Base-by-base conservation (phyloP, 805 yeast genomes). In the Kockiozyma suomiensis region DNA sequence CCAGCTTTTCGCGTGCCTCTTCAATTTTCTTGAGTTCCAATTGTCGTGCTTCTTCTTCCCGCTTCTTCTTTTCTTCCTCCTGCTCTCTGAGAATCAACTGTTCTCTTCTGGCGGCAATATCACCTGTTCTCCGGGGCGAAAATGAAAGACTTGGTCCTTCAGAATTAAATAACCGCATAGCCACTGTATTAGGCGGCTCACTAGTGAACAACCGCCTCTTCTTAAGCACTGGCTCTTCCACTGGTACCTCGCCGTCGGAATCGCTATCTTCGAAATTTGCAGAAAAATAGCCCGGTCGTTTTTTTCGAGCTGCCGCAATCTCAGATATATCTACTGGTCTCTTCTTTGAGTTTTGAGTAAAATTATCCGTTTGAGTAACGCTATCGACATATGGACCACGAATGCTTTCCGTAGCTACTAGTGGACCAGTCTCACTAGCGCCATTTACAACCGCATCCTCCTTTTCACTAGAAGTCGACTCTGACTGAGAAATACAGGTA, bases 261-360 rank as follows among this genome's bases (percentile, higher is more conserved):
- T 67, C 71, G 19, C 68, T 70, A 52, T 70, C 66, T n/a, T 71
- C 74, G 45, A 74, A 71, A 28, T 69, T 69, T 1, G 74, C 77
- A 2, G 73, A 64, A 40, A 71, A 70, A 50, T 64, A 72, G 1
- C 77, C 77, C 0, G 74, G 75, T 5, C 68, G 63, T n/a, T 62
- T 57, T 23, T 59, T 59, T 19, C 75, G 63, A 2, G 68, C 70
- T 19, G 53, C 47, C 1, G 73, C 63, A 17, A 71, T 52, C 26
- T 69, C 70, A 15, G 64, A 40, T 5, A 70, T 33, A 26, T 69
- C 68, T 8, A 71, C 35, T 15, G 62, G 62, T 23, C 67, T 50
- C 30, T 59, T 58, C 21, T 61, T 58, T n/a, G 4, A 13, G 26
- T 8, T 47, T 17, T 15, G 42, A n/a, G 37, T 28, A 21, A n/a